Evolutionary conservation across 129 eudicot genomes (phyloP).

Genomic region (Flaveria brownii): DNA sequence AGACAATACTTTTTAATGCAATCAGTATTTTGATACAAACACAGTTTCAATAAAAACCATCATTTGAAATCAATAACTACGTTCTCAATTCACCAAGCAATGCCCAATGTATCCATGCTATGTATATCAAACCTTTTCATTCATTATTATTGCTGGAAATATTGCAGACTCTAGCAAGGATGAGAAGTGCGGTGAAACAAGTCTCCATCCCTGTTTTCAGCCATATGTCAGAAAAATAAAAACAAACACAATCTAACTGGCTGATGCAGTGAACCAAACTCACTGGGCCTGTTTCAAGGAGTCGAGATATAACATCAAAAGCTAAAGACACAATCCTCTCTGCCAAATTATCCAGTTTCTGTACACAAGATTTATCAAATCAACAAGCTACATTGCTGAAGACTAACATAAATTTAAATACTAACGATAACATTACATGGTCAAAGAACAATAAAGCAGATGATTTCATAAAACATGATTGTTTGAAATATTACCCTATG

Average conservation of each 20-base stretch:
- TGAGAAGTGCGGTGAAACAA: conserved; percentile 79
- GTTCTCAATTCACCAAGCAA: conserved; percentile 13
- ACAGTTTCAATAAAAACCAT: background rate
- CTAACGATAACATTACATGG: background rate
- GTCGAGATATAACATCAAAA: conserved; percentile 76
- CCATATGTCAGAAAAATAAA: background rate
- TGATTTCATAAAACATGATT: conserved; percentile 4
- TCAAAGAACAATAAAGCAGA: conserved; percentile 20
- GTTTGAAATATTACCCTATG: conserved; percentile 6
- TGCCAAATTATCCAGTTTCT: conserved; percentile 59
- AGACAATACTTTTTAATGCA: conserved; percentile 13
- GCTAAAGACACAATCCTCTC: conserved; percentile 69
- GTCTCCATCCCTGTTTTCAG: conserved; percentile 74
- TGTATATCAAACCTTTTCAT: conserved; percentile 52
- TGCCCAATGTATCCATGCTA: conserved; percentile 11
- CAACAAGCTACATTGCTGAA: conserved; percentile 1
- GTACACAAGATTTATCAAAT: conserved; percentile 35
- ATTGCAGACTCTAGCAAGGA: conserved; percentile 65
- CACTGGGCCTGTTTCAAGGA: conserved; percentile 85
- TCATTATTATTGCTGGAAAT: conserved; percentile 63
- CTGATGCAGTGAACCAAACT: conserved; percentile 32
- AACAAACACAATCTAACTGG: conserved; percentile 5
- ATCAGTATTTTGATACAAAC: background rate
- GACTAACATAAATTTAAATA: conserved; percentile 8
- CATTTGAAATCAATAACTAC: background rate